These are phyloP conservation scores for Posidonia australis DNA, from an alignment of 106 monocot species.

Conservation along the genomic window DNA sequence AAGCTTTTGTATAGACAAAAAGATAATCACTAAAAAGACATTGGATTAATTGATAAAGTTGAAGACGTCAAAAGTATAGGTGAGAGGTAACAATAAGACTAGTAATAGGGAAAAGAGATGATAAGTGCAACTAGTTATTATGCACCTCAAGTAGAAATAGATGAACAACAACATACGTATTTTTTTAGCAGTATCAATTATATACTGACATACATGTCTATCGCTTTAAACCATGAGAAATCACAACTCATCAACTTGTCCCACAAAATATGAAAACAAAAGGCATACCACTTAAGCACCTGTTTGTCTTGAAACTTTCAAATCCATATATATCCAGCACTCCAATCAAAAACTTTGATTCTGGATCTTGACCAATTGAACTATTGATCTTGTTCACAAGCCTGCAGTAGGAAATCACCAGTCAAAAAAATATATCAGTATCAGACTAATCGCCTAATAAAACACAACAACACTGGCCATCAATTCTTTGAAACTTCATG, in stretches of 20 bases:
- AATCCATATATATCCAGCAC: constrained; percentile 90
- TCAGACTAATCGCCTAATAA: neutral
- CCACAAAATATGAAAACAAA: constrained; percentile 9
- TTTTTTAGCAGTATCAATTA: no score
- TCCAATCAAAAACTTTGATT: constrained; percentile 63
- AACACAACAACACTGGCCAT: neutral
- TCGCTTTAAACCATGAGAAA: neutral
- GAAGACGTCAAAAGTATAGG: no score
- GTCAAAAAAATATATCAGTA: neutral
- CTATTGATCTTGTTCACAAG: constrained; percentile 73
- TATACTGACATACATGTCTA: no score
- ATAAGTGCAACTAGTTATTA: no score
- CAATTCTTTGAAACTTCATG: neutral
- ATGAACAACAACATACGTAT: no score
- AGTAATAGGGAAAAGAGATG: no score
- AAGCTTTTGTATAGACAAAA: no score
- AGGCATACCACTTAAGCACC: constrained; percentile 57
- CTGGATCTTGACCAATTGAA: constrained; percentile 80
- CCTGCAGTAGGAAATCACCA: constrained; percentile 23
- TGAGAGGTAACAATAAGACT: no score
- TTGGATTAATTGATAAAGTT: no score
- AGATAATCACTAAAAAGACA: no score
- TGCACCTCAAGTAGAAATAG: no score
- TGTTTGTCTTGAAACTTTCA: constrained; percentile 93
- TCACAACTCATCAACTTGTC: neutral